phyloP scores from a whole-genome alignment of 108 stramenopile species.

The Aureococcus anophagefferens region DNA sequence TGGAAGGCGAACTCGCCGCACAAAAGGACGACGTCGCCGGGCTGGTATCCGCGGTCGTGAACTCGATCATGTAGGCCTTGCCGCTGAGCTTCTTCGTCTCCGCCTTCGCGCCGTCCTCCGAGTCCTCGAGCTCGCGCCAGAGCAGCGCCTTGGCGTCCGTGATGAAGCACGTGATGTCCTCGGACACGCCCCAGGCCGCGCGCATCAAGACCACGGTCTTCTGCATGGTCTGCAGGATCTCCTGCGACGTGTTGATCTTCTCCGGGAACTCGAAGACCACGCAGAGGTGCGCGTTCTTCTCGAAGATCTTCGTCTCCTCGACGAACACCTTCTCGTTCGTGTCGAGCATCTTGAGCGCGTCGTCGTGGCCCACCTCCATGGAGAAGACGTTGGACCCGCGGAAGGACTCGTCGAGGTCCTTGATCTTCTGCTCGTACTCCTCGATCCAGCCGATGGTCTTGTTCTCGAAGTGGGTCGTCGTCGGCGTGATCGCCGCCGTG shows the following conservation, averaged over 20 bases:
- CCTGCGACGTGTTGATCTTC: constrained; percentile 31
- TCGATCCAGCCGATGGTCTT: constrained; percentile 54
- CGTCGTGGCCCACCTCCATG: constrained; percentile 7
- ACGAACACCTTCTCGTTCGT: constrained; percentile 33
- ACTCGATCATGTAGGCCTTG: no score
- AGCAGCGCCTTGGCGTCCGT: constrained; percentile 35
- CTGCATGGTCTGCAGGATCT: constrained; percentile 25
- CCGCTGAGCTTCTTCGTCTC: constrained; percentile 51
- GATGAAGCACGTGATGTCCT: constrained; percentile 42
- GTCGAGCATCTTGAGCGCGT: constrained; percentile 25
- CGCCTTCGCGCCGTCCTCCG: constrained; percentile 58
- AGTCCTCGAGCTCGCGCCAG: constrained; percentile 52
- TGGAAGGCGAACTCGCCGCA: no score
- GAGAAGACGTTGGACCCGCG: constrained; percentile 32
- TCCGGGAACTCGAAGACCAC: constrained; percentile 56
- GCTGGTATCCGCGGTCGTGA: no score
- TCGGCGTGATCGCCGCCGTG: constrained; percentile 43
- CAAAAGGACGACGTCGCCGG: no score
- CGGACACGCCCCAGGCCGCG: constrained; percentile 54
- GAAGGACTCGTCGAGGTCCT: constrained; percentile 37
- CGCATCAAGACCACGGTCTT: constrained; percentile 35
- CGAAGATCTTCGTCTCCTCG: constrained; percentile 31
- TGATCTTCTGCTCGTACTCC: constrained; percentile 39
- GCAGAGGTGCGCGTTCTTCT: constrained; percentile 49
- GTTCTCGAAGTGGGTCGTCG: constrained; percentile 45